Percentiles rank a stretch among this genome's conserved stretches.
Conservation (phyloP, 108 stramenopile genomes). For the Cyclotella kingstonii region DNA sequence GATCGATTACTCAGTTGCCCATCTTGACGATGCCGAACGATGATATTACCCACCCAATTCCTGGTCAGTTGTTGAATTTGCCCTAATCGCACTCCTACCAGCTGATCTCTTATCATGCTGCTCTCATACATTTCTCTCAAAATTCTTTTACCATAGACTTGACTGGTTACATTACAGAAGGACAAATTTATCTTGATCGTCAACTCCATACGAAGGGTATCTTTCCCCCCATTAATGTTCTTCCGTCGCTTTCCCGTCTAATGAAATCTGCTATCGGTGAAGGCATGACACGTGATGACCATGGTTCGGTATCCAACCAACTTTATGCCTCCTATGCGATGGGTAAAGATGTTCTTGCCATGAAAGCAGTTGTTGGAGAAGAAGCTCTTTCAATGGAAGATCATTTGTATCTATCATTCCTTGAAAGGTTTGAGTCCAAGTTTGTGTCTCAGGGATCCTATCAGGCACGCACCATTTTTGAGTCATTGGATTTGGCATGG, state of each 20-base stretch:
- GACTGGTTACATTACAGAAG: slow-evolving; percentile 99
- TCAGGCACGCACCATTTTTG: slow-evolving; percentile 97
- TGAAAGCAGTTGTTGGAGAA: slow-evolving; percentile 99
- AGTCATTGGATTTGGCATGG: slow-evolving; percentile 99
- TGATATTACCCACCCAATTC: slow-evolving; percentile 99
- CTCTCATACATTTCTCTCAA: not conserved
- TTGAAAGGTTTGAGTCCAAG: slow-evolving; percentile 98
- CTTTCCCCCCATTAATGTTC: slow-evolving; percentile 99
- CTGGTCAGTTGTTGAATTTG: slow-evolving; percentile 48
- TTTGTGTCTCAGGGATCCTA: slow-evolving; percentile 98
- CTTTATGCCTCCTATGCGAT: slow-evolving; percentile 98
- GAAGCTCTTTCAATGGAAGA: slow-evolving; percentile 99
- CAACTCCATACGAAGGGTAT: slow-evolving; percentile 97
- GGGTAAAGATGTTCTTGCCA: slow-evolving; percentile 99
- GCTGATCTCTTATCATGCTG: not conserved
- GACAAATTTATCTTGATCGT: slow-evolving; percentile 98
- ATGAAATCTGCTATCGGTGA: slow-evolving; percentile 99
- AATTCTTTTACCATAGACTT: slow-evolving; percentile 47
- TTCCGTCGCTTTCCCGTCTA: slow-evolving; percentile 97
- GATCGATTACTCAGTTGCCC: slow-evolving; percentile 99
- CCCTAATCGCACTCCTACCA: no score
- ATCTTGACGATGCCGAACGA: slow-evolving; percentile 99
- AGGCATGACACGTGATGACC: slow-evolving; percentile 98
- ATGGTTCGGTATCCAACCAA: slow-evolving; percentile 99
- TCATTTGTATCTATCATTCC: slow-evolving; percentile 98